A percentile compares a stretch with the other conserved stretches of the same genome.
phyloP scores from a whole-genome alignment of 306 rosid genomes.

The Geum urbanum region DNA sequence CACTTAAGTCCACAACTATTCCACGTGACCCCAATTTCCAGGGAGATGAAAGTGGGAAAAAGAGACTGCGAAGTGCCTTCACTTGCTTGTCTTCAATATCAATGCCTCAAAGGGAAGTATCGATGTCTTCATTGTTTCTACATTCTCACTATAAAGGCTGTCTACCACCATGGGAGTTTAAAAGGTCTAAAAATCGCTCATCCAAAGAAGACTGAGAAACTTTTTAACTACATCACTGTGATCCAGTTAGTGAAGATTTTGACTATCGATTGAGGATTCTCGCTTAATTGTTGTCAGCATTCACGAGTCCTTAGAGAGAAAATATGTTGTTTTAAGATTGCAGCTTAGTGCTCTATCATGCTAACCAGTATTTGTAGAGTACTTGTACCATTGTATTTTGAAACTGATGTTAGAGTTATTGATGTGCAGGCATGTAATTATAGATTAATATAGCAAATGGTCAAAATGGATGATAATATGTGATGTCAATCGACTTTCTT shows the following conservation, averaged over 20 bases:
- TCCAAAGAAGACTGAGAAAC: conserved; percentile 50
- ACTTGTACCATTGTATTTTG: conserved; percentile 30
- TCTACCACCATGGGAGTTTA: conserved; percentile 78
- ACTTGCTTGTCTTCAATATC: conserved; percentile 79
- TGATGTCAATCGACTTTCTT: too few species aligned
- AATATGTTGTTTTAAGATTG: conserved; percentile 30
- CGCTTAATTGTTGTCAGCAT: conserved; percentile 13
- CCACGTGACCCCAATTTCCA: conserved; percentile 48
- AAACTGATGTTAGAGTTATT: conserved; percentile 29
- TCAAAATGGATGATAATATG: too few species aligned
- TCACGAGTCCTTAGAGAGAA: conserved; percentile 15
- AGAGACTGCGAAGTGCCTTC: conserved; percentile 60
- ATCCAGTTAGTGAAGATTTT: neutral
- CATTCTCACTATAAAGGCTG: conserved; percentile 94
- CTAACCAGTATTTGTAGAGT: conserved; percentile 20
- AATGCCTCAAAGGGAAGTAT: conserved; percentile 67
- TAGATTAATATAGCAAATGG: conserved; percentile 2
- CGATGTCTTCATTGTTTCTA: conserved; percentile 77
- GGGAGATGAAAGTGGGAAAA: conserved; percentile 59
- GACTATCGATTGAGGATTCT: conserved; percentile 8
- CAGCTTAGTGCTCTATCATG: neutral
- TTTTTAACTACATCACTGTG: conserved; percentile 1
- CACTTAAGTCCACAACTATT: conserved; percentile 64
- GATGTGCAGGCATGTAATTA: conserved; percentile 28
- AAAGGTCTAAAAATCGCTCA: conserved; percentile 57